Evolutionary conservation across 2,329 filamentous ascomycete species (phyloP).

Genomic region (Claviceps pusilla): DNA sequence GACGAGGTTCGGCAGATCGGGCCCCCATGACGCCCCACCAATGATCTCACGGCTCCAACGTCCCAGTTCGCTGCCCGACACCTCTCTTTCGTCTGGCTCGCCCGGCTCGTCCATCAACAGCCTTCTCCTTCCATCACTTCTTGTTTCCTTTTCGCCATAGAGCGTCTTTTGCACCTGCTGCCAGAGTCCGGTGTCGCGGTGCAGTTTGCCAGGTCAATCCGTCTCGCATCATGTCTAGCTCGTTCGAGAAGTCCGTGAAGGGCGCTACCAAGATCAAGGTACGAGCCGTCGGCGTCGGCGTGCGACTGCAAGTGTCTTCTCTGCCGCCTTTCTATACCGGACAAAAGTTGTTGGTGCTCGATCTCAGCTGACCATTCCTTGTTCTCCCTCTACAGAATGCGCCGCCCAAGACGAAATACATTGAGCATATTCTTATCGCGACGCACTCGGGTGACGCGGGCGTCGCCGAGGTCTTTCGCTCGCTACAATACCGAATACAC

Average conservation of each 20-base stretch:
- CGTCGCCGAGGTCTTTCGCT: slow-evolving; percentile 88
- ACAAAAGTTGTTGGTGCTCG: not conserved
- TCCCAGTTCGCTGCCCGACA: not conserved
- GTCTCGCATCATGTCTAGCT: slow-evolving; percentile 51
- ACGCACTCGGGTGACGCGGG: slow-evolving; percentile 90
- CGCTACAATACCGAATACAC: slow-evolving; percentile 71
- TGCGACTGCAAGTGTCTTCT: not conserved
- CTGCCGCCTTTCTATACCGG: not conserved
- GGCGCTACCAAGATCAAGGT: slow-evolving; percentile 97
- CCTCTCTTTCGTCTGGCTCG: not conserved
- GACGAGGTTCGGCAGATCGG: not conserved
- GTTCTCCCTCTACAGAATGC: slow-evolving; percentile 51
- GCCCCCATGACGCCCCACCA: not conserved
- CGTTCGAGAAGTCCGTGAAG: slow-evolving; percentile 98
- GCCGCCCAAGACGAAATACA: slow-evolving; percentile 96
- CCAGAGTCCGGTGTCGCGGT: not conserved
- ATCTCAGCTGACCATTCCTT: not conserved
- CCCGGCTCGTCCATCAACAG: not conserved
- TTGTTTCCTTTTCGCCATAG: not conserved
- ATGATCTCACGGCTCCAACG: not conserved
- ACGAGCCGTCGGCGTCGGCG: slow-evolving; percentile 1
- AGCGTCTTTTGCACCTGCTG: not conserved
- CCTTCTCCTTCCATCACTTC: slow-evolving; percentile 1
- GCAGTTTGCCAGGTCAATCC: slow-evolving; percentile 2
- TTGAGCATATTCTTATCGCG: slow-evolving; percentile 91